Conservation (phyloP, 176 grass and related monocot genomes). For the Luzula sylvatica region DNA sequence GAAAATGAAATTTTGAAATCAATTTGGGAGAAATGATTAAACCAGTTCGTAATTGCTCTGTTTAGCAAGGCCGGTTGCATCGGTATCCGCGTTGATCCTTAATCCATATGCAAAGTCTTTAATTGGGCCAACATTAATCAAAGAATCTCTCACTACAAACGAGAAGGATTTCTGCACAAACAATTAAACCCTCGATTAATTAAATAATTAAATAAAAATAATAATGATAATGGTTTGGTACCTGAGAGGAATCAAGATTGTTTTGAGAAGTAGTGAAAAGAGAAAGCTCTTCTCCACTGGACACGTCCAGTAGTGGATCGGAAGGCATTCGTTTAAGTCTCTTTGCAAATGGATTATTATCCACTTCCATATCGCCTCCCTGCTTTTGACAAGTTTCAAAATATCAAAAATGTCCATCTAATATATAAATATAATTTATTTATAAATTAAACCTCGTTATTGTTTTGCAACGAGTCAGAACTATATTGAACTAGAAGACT, state of each 20-base stretch:
- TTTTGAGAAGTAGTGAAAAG: conserved; percentile 54
- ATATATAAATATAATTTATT: neutral
- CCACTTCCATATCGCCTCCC: conserved; percentile 56
- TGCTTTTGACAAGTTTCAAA: conserved; percentile 26
- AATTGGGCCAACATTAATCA: conserved; percentile 87
- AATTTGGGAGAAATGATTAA: conserved; percentile 21
- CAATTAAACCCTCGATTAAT: neutral
- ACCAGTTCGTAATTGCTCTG: conserved; percentile 99
- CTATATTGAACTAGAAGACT: conserved; percentile 95
- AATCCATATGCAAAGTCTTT: conserved; percentile 94
- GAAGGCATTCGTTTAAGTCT: conserved; percentile 63
- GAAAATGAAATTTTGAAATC: conserved; percentile 5
- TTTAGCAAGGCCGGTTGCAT: conserved; percentile 67
- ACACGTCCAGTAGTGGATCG: conserved; percentile 76
- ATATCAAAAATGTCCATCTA: neutral
- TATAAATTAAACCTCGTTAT: conserved; percentile 45
- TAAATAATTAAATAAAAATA: neutral
- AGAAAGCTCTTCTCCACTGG: conserved; percentile 85
- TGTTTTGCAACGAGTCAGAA: conserved; percentile 36
- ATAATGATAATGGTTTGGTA: neutral
- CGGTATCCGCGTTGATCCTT: conserved; percentile 72
- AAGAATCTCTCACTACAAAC: conserved; percentile 81
- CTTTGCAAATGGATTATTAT: conserved; percentile 50
- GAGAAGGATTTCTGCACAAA: conserved; percentile 69
- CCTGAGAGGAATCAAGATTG: conserved; percentile 61